A percentile compares a stretch with the other conserved stretches of the same genome.
These are phyloP conservation scores for Aspergillus pseudonomiae DNA, from an alignment of 2,329 filamentous ascomycete species.

Conservation along the genomic window DNA sequence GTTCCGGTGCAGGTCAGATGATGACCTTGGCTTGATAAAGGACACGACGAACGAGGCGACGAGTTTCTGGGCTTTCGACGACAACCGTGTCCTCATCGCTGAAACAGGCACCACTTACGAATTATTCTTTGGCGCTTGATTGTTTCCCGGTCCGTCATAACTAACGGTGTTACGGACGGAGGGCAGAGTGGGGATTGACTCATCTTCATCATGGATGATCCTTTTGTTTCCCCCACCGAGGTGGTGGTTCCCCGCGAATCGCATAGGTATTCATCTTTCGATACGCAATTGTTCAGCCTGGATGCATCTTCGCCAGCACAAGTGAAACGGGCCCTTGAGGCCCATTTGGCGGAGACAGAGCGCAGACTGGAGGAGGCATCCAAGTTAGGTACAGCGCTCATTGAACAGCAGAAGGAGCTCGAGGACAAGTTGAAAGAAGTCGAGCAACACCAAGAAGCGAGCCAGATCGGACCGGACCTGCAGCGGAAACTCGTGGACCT, in stretches of 20 bases:
- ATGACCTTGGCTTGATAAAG: constrained; percentile 32
- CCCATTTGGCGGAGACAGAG: constrained; percentile 90
- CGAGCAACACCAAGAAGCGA: constrained; percentile 73
- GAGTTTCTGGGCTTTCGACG: constrained; percentile 24
- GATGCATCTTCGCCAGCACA: constrained; percentile 84
- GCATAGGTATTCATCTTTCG: constrained; percentile 81
- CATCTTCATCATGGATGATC: constrained; percentile 52
- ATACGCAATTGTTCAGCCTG: constrained; percentile 76
- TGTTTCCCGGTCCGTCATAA: constrained; percentile 15
- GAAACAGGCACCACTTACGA: constrained; percentile 10
- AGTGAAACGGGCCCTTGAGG: constrained; percentile 84
- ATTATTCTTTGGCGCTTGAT: background rate
- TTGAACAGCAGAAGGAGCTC: constrained; percentile 84
- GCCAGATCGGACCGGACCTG: constrained; percentile 79
- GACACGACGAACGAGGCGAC: constrained; percentile 29
- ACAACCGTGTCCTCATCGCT: constrained; percentile 26
- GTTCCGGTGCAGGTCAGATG: constrained; percentile 24
- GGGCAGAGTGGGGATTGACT: constrained; percentile 19
- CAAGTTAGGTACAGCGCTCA: constrained; percentile 81
- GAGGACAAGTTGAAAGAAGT: constrained; percentile 82
- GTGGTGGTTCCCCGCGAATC: constrained; percentile 45
- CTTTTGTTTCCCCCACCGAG: constrained; percentile 58
- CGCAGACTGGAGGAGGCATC: constrained; percentile 89
- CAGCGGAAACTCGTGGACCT: constrained; percentile 81
- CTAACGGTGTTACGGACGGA: constrained; percentile 13